phyloP scores from a whole-genome alignment of 2,329 filamentous ascomycete species.

The Aureobasidium uvarum region DNA sequence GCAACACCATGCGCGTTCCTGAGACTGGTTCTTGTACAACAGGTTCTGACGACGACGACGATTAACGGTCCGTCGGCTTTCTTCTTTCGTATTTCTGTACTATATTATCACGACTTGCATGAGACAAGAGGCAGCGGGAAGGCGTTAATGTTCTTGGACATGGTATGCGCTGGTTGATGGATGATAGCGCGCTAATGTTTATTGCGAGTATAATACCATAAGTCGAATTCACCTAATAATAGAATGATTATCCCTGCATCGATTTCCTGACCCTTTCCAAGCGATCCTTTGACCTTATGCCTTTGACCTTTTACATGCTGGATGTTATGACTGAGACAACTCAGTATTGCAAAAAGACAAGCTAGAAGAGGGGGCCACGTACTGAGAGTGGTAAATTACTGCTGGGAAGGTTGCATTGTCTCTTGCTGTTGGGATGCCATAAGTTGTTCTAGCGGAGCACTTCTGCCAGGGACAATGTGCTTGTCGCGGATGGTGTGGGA shows the following conservation, averaged over 20 bases:
- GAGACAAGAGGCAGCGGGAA: constrained; percentile 12
- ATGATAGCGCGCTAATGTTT: constrained; percentile 17
- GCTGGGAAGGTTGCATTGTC: not conserved
- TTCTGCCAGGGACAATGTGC: constrained; percentile 11
- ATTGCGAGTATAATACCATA: not conserved
- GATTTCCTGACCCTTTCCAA: not conserved
- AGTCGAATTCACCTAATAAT: constrained; percentile 10
- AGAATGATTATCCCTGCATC: not conserved
- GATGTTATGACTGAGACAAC: not conserved
- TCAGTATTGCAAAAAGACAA: not conserved
- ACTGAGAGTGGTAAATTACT: not conserved
- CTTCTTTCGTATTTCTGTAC: constrained; percentile 22
- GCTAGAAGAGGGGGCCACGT: not conserved
- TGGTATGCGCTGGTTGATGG: constrained; percentile 11
- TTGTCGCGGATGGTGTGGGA: not conserved
- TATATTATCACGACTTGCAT: constrained; percentile 24
- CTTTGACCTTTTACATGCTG: not conserved
- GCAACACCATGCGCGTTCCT: not conserved
- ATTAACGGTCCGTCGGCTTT: not conserved
- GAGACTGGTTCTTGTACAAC: constrained; percentile 12
- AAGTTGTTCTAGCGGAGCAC: constrained; percentile 11
- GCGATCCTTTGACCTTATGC: not conserved
- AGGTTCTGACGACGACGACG: not conserved
- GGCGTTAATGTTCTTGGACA: constrained; percentile 20
- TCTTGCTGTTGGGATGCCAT: not conserved